Evolutionary conservation across 352 stramenopile genomes (phyloP).

Genomic region (Phytophthora fragariaefolia): DNA sequence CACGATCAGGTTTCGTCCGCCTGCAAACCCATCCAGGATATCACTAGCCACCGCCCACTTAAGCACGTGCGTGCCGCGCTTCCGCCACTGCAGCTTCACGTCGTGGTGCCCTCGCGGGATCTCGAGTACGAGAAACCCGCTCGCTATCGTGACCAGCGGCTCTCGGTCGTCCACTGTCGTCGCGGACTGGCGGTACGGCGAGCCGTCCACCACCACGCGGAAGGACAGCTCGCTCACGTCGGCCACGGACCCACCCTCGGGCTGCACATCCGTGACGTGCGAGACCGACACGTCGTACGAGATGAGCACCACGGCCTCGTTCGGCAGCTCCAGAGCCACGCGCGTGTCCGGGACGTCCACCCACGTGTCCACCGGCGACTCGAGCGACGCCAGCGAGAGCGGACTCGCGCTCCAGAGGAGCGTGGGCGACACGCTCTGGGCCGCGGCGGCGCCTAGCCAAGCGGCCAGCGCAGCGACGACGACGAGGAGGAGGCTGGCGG

Average conservation of each 20-base stretch:
- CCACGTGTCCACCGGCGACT: constrained; percentile 49
- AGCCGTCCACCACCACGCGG: constrained; percentile 57
- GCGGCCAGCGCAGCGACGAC: constrained; percentile 4
- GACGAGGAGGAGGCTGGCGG: not conserved
- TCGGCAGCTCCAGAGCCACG: constrained; percentile 57
- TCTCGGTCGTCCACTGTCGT: constrained; percentile 71
- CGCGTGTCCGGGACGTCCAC: constrained; percentile 61
- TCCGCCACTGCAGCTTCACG: constrained; percentile 76
- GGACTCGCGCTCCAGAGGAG: constrained; percentile 78
- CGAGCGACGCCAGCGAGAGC: constrained; percentile 42
- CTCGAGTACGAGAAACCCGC: constrained; percentile 66
- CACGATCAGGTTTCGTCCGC: constrained; percentile 63
- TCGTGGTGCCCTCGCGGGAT: constrained; percentile 53
- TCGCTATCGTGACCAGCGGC: constrained; percentile 54
- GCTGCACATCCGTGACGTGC: constrained; percentile 33
- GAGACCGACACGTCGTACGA: constrained; percentile 77
- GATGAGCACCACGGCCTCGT: constrained; percentile 65
- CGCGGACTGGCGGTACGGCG: constrained; percentile 70
- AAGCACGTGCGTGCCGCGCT: constrained; percentile 53
- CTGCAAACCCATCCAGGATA: constrained; percentile 72
- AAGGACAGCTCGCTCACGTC: constrained; percentile 69
- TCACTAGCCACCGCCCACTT: constrained; percentile 69
- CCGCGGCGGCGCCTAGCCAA: not conserved
- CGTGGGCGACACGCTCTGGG: constrained; percentile 41
- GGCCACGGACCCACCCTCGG: constrained; percentile 13